Base-by-base conservation (phyloP, 306 rosid genomes). In the Cucurbita maxima region DNA sequence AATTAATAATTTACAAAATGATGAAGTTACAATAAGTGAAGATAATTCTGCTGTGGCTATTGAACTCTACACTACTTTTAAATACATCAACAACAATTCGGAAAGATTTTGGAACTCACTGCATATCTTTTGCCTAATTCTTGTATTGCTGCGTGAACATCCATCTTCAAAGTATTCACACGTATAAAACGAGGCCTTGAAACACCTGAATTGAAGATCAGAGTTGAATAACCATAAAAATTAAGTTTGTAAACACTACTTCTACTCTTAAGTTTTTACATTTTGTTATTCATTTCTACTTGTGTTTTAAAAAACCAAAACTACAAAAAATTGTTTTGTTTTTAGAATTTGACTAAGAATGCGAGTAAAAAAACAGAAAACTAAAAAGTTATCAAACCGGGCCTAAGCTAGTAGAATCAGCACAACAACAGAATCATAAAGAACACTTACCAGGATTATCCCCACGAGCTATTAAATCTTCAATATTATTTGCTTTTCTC, bases 131-230 rank as follows among this genome's bases (percentile, higher is more conserved):
- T 80, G 84, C 73, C 84, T 63, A 94, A 81, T 77, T 87, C 95
- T 12, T 66, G 84, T 18, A 85, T 41, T 75, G 92, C 96, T 57
- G 90, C 79, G 52, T 82, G 84, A 73, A 86, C 93, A 83, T 87
- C 88, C 20, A 94, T 59, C 78, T 91, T 89, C 83, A 91, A 88
- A 18, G 99, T 84, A 81, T 91, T 91, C 25, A 91, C 96, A n/a
- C 96, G 96, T 81, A 91, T 94, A 82, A 81, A 80, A 58, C 99
- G 92, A 78, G 96, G 92, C 67, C 69, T 40, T 71, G 88, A 85
- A 75, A 81, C 70, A 77, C 81, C 97, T 87, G 96, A 86, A 87
- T 58, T 59, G 72, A 44, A 56, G 72, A 18, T 25, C 20, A 54
- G 6, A 47, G 8, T 20, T 25, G 57, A 68, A 30, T 30, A 30